Evolutionary conservation across 371 early-diverging fungal genomes (phyloP).

Genomic region (Ordospora colligata): DNA sequence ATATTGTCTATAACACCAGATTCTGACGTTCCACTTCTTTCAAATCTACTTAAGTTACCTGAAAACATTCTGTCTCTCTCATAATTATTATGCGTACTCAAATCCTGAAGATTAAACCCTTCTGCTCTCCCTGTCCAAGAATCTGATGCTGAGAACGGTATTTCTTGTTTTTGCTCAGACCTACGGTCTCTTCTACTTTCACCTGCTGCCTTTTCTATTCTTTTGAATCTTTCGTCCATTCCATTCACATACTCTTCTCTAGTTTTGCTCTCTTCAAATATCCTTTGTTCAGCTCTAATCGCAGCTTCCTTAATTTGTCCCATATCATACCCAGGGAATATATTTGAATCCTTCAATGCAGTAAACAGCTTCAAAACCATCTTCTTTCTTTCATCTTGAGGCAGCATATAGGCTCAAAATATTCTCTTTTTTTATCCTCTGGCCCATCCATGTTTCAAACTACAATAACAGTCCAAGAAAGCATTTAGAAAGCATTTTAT

Average conservation of each 20-base stretch:
- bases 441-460: not conserved
- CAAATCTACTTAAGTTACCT: not conserved
- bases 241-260: slow-evolving; percentile 54
- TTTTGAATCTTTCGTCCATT: slow-evolving; percentile 51
- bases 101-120: not conserved
- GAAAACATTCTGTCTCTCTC: not conserved
- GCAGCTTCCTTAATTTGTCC: slow-evolving; percentile 56
- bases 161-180: not conserved
- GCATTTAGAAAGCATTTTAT: not conserved
- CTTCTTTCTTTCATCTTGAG: slow-evolving; percentile 52
- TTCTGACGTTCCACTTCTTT: not conserved
- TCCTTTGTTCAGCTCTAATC: slow-evolving; percentile 56
- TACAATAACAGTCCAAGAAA: not conserved
- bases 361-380: slow-evolving; percentile 55
- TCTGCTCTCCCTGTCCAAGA: not conserved
- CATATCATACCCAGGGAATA: slow-evolving; percentile 47
- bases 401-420: slow-evolving; percentile 29
- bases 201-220: slow-evolving; percentile 38
- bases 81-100: not conserved
- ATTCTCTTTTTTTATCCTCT: slow-evolving; percentile 3
- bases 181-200: not conserved
- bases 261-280: slow-evolving; percentile 29
- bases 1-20: no score
- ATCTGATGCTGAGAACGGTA: not conserved
- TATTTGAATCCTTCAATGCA: slow-evolving; percentile 54